Evolutionary conservation across 148 eudicot genomes (phyloP).

Genomic region (Polygonum aviculare): DNA sequence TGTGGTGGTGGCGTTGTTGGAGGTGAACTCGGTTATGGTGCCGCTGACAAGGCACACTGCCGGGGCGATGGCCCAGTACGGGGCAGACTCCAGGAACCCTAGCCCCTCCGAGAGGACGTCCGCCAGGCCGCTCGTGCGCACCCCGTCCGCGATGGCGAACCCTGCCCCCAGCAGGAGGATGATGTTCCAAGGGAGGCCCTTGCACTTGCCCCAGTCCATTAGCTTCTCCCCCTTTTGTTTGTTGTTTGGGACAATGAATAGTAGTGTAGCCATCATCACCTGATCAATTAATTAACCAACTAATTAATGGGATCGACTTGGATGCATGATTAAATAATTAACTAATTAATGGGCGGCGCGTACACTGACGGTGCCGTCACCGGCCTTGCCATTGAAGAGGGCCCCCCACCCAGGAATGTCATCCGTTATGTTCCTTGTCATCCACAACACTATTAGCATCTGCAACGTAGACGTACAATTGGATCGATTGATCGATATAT

Average conservation of each 20-base stretch:
- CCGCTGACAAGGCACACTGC: slow-evolving; percentile 47
- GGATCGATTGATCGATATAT: background rate
- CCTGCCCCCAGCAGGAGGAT: slow-evolving; percentile 79
- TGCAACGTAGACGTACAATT: slow-evolving; percentile 8
- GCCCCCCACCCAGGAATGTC: slow-evolving; percentile 91
- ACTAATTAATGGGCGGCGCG: slow-evolving; percentile 12
- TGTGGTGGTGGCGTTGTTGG: slow-evolving; percentile 79
- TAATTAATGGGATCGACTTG: too few relatives aligned
- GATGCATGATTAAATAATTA: too few relatives aligned
- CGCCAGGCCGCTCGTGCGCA: slow-evolving; percentile 75
- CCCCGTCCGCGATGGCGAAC: slow-evolving; percentile 88
- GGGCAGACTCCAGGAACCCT: slow-evolving; percentile 49
- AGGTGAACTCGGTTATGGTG: slow-evolving; percentile 72
- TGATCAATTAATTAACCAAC: background rate
- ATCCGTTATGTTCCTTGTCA: slow-evolving; percentile 91
- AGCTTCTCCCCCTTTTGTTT: slow-evolving; percentile 69
- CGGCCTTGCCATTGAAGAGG: slow-evolving; percentile 62
- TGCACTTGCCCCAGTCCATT: slow-evolving; percentile 98
- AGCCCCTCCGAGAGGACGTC: slow-evolving; percentile 46
- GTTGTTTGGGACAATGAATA: slow-evolving; percentile 86
- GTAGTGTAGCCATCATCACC: slow-evolving; percentile 87
- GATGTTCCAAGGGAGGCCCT: slow-evolving; percentile 79
- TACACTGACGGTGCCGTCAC: slow-evolving; percentile 93
- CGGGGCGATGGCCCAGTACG: slow-evolving; percentile 73
- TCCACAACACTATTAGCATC: slow-evolving; percentile 70